Evolutionary conservation across 2,329 filamentous ascomycete species (phyloP), one percentile per base, ranked within the genome.

Genomic region (Arthrobotrys iridis): DNA sequence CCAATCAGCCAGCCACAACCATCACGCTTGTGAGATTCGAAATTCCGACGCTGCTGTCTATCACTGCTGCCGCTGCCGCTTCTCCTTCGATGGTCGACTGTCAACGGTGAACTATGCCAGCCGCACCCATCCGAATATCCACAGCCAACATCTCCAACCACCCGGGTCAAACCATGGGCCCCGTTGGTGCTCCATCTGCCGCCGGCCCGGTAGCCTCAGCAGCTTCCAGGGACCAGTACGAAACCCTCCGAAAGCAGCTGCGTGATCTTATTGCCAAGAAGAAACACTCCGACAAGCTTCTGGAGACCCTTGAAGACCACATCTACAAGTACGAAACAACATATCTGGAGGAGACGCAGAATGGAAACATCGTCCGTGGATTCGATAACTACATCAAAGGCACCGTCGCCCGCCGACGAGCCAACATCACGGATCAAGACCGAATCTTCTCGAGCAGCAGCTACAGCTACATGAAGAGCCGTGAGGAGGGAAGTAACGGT

Each of bases 341-440:
- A 15, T 99, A 99, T 82, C 88, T 99, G 59, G 94, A 98, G 82
- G 93, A 93, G 80, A 96, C 93, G 3, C 90, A 89, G 11, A 88
- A 86, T 79, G 95, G 95, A 46, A 99, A 99, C 84, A 98, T 99
- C 81, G 94, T 99, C 82, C 93, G 92, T 55, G 95, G 95, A 20
- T 99, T 99, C 82, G 95, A 99, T 82, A 96, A 93, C 81, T 99
- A 98, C 84, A 96, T 97, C 85, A 99, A 99, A 83, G 93, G 92
- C 64, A 87, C 87, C 15, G 87, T 88, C 6, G 87, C 88, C n/a
- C 85, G 90, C 80, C 87, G 89, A 80, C 88, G 91, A 81, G 85
- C 87, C 22, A 87, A 87, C 3, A 84, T 90, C 55, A 86, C 85
- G 75, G 91, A 93, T 60, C 86, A 87, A 78, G 91, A 93, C 81